Base-by-base conservation (phyloP, 1,284 basidiomycete species). In the Athelia sp. region DNA sequence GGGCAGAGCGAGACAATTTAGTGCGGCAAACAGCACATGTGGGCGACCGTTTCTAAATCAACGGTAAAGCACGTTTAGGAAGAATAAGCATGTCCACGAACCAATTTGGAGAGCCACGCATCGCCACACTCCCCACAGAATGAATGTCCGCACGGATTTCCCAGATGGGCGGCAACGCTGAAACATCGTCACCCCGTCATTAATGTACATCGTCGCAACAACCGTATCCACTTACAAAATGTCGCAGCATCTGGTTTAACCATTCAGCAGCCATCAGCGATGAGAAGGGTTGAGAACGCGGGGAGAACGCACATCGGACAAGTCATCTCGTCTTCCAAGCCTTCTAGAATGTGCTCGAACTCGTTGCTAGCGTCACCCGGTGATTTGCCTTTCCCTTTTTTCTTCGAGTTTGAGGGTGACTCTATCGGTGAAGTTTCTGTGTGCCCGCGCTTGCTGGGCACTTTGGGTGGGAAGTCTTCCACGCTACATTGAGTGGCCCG, bases 91-190 rank as follows among this genome's bases (percentile, higher is more conserved):
- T 21, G 43, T 38, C 35, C 21, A 57, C 66, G 50, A 49, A 78
- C 79, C 44, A 73, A 72, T 52, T 67, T 67, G 32, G 57, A 54
- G 47, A 72, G 61, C 79, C 79, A 82, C 50, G 64, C 58, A 63
- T 71, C 70, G 13, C 71, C 74, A 55, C 79, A 82, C 45, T 72
- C 69, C 11, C 76, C 79, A 49, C 79, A 82, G 49, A 73, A 70
- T 24, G 71, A 76, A 57, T 82, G 79, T 18, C 79, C 79, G 54
- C 79, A 82, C 4, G 79, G 79, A 58, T 76, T 81, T 19, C 71
- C 66, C 32, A 75, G 50, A 57, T 81, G 76, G n/a, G 78, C 64
- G 34, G 70, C 72, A 36, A 73, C 76, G 49, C 79, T 82, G 51
- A 9, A 50, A 46, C 26, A 15, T 36, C 13, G 6, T 21, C 29